phyloP scores from a whole-genome alignment of 2,329 filamentous ascomycete genomes.

The Sporothrix brasiliensis region DNA sequence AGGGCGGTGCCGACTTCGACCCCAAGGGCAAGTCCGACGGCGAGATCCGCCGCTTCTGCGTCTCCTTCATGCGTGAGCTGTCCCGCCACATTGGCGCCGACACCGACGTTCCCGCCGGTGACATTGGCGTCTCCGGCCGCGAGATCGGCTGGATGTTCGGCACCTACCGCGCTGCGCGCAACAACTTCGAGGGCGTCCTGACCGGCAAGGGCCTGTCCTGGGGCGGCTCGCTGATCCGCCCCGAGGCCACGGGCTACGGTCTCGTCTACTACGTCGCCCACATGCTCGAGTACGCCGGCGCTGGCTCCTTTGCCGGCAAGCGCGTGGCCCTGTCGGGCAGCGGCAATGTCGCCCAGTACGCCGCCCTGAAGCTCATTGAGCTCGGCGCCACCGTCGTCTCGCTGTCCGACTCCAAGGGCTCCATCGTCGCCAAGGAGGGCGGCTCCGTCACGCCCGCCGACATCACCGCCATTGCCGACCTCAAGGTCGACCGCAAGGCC shows the following conservation, averaged over 20 bases:
- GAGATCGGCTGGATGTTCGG: constrained; percentile 97
- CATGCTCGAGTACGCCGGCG: constrained; percentile 91
- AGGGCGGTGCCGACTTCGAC: constrained; percentile 97
- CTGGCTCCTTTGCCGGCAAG: constrained; percentile 86
- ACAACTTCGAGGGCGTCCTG: constrained; percentile 93
- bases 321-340: constrained; percentile 94
- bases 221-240: constrained; percentile 92
- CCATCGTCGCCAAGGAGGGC: constrained; percentile 70
- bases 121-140: constrained; percentile 89
- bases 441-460: constrained; percentile 77
- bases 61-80: constrained; percentile 93
- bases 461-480: constrained; percentile 73
- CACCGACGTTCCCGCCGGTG: constrained; percentile 94
- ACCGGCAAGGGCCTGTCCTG: constrained; percentile 93
- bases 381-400: constrained; percentile 91
- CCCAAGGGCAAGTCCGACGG: constrained; percentile 97
- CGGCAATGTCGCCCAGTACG: constrained; percentile 97
- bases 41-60: constrained; percentile 97
- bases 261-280: constrained; percentile 94
- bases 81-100: constrained; percentile 94
- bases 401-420: constrained; percentile 88
- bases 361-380: constrained; percentile 93
- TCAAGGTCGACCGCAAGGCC: constrained; percentile 86
- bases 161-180: constrained; percentile 83
- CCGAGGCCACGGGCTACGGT: constrained; percentile 93